Conservation (phyloP, 352 stramenopile species). For the Pilasporangium apinafurcum region DNA sequence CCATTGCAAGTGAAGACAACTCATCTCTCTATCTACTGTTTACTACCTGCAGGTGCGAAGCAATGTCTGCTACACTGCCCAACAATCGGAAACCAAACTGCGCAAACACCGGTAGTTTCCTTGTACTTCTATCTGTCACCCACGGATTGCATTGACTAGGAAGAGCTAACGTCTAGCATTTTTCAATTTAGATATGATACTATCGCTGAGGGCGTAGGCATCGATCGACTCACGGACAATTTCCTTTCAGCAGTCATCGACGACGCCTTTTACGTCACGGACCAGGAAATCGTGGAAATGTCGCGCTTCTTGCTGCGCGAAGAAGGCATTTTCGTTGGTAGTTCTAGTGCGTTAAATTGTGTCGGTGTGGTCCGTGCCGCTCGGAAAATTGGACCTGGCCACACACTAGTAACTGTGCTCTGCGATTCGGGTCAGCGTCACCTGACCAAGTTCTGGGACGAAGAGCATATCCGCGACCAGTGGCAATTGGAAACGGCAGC, state of each 20-base stretch:
- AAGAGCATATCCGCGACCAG: conserved; percentile 58
- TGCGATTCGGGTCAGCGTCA: conserved; percentile 88
- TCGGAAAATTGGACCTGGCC: conserved; percentile 66
- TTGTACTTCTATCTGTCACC: neutral
- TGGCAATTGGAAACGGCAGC: conserved; percentile 59
- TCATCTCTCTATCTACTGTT: neutral
- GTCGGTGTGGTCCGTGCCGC: conserved; percentile 72
- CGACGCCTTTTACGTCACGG: conserved; percentile 83
- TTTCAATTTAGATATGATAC: conserved; percentile 97
- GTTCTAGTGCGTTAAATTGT: conserved; percentile 83
- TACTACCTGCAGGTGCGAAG: conserved; percentile 58
- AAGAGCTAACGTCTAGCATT: neutral
- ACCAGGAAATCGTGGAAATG: conserved; percentile 97
- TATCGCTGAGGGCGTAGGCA: conserved; percentile 96
- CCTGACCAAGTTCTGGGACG: conserved; percentile 87
- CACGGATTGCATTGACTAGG: neutral
- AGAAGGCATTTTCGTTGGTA: conserved; percentile 96
- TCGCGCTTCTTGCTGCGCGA: conserved; percentile 93
- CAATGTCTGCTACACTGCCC: conserved; percentile 93
- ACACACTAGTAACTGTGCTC: conserved; percentile 82
- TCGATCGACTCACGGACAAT: conserved; percentile 97
- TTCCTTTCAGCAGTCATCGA: conserved; percentile 90
- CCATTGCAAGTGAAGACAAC: neutral
- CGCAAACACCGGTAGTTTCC: conserved; percentile 73
- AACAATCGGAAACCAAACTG: conserved; percentile 92